Evolutionary conservation across 192 early-diverging fungal species (phyloP), one percentile per base, ranked within the genome.

Genomic region (Linderina pennispora): DNA sequence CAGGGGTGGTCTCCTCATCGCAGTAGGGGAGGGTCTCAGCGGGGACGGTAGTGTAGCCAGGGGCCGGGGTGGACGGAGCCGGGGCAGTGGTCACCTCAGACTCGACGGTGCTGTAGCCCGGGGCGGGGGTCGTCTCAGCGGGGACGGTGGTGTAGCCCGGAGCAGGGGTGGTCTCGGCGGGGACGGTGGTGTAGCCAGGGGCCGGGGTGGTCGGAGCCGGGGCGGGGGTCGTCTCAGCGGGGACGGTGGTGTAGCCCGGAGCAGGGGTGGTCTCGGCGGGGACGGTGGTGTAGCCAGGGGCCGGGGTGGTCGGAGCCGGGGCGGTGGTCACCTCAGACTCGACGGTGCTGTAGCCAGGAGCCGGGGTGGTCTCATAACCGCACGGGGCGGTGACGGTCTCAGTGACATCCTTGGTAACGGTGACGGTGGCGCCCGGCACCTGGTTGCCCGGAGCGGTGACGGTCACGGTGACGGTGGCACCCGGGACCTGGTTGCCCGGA

Each of bases 361-460:
- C 46, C 20, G 34, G 23, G 28, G 36, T 32, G 45, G 49, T 40
- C 40, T 24, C 37, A 38, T 55, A 55, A 39, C 39, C 23, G 45
- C 44, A 40, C 5, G 53, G 50, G 14, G 50, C 23, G 34, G 48
- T 46, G 23, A 28, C 44, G 19, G 37, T 45, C 38, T 35, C 41
- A 14, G 55, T 50, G 42, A 58, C 60, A 45, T 47, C 46, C 32
- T 43, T 34, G 45, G 36, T 40, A 13, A 47, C 53, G 25, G 48
- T 50, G 11, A 28, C 38, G 32, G 52, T 50, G 19, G 17, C 23
- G 43, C 11, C 20, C 13, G 24, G 32, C 37, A 31, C 39, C 18
- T 33, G 36, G 34, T 24, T 47, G 4, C 10, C 33, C 16, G 50
- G 40, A 28, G 15, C 41, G 20, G 46, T 44, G 16, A 54, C 50